Base-by-base conservation (phyloP, 2,329 filamentous ascomycete species). In the Claviceps sp. region DNA sequence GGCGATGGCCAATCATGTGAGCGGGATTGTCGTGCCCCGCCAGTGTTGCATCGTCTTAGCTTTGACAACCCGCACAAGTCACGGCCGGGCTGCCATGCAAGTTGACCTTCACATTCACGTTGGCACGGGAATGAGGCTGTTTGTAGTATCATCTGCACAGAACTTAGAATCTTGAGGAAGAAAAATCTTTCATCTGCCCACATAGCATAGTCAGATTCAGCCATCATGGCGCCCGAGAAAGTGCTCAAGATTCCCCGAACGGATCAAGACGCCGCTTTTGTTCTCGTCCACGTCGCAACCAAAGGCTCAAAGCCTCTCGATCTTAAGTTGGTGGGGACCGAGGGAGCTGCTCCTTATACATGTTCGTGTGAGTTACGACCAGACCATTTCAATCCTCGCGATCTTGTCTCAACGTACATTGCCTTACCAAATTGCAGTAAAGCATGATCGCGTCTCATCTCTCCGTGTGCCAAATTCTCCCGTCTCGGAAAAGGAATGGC, bases 401-500 rank as follows among this genome's bases (percentile, higher is more conserved):
- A 5, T n/a, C 30, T 30, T n/a, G 24, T 30, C 6, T 53, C 13
- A 5, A 5, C 17, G 14, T 13, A 16, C 13, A 7, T 49, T 34
- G 3, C 5, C 16, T 47, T 44, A 8, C 41, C 47, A 30, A 13
- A 10, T 3, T 14, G 19, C 56, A 80, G 77, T 85, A 58, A 77
- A 75, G 62, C 79, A 84, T 54, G 74, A 73, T 58, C 71, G 70
- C 40, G 66, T 80, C 50, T 67, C 72, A 40, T 72, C 74, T 8
- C 69, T 83, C 47, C 77, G 74, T 56, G 68, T 72, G 26, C 71
- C 73, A 59, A 78, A 74, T 57, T 76, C 73, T 48, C 71, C 73
- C n/a, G 76, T 76, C 55, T 72, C 74, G 22, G 69, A 78, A 53
- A 69, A 74, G n/a, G 82, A 89, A 64, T 90, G 85, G 85, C 74